Evolutionary conservation across 257 asterid species (phyloP), one percentile per base, ranked within the genome.

Genomic region (Capsicum pubescens): DNA sequence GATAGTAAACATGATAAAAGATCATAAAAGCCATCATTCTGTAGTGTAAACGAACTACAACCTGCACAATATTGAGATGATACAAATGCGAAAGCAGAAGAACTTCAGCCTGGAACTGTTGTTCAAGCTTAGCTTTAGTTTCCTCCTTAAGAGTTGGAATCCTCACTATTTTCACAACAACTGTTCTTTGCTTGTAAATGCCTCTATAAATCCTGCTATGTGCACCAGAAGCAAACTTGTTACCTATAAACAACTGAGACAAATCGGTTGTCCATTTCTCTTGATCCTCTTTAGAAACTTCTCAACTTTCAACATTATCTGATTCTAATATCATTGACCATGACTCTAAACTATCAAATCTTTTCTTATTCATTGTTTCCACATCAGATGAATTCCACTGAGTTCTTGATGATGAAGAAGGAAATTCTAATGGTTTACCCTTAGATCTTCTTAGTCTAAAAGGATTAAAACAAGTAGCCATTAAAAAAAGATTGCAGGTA

Each of bases 261-360:
- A 96, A 96, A 88, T 96, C 95, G 8, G 93, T 95, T 5, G 91
- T 87, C 92, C 95, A 91, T 77, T 94, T 94, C 82, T 93, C 99
- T 11, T 87, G 88, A 16, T 94, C 95, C 61, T 92, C 94, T 85
- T 89, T 90, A 1, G 93, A 85, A 6, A 89, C 91, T 32, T 93
- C 99, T 98, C 98, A 92, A 0, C 89, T 92, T 80, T 97, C 99
- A 17, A 91, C 87, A 84, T 94, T 94, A 83, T 93, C 99, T 5
- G 98, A 93, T 14, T 96, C 99, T 83, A 97, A 78, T 59, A 97
- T 93, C 99, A 95, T 95, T 32, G 98, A 95, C 99, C 99, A 97
- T 32, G 99, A 97, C 57, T 97, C 98, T 66, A 95, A 70, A 86
- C 99, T 97, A 88, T 97, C 99, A 86, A 93, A 91, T 76, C 98